Conservation (phyloP, 2,329 filamentous ascomycete species). For the Botrytis pseudocinerea region DNA sequence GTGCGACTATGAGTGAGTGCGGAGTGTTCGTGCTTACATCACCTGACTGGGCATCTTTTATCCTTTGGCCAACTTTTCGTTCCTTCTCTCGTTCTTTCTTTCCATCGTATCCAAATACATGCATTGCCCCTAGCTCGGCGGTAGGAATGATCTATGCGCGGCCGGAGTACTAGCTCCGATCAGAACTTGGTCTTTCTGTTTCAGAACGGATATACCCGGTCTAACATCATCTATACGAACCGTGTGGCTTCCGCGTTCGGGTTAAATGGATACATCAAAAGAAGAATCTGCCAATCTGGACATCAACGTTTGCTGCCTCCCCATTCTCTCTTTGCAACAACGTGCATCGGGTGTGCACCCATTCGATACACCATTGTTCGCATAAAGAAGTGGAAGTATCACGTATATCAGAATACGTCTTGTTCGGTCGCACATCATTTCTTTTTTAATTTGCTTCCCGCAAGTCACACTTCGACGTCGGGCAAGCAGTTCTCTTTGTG, state of each 20-base stretch:
- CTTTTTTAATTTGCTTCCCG: neutral
- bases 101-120: neutral
- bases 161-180: slow-evolving; percentile 10
- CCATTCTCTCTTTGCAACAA: neutral
- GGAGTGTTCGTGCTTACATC: neutral
- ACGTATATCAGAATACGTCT: neutral
- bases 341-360: neutral
- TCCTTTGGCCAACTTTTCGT: neutral
- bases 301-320: neutral
- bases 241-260: neutral
- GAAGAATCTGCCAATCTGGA: neutral
- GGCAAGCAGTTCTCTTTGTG: neutral
- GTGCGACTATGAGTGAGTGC: neutral
- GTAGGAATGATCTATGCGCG: neutral
- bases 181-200: neutral
- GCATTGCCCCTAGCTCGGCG: neutral
- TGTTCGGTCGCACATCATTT: neutral
- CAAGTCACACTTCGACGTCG: neutral
- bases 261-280: neutral
- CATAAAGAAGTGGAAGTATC: neutral
- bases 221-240: neutral
- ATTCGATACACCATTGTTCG: neutral
- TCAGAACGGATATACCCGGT: neutral
- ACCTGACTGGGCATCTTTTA: neutral
- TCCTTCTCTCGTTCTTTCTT: neutral